Base-by-base conservation (phyloP, 2,329 filamentous ascomycete species). In the Cercospora sesami region DNA sequence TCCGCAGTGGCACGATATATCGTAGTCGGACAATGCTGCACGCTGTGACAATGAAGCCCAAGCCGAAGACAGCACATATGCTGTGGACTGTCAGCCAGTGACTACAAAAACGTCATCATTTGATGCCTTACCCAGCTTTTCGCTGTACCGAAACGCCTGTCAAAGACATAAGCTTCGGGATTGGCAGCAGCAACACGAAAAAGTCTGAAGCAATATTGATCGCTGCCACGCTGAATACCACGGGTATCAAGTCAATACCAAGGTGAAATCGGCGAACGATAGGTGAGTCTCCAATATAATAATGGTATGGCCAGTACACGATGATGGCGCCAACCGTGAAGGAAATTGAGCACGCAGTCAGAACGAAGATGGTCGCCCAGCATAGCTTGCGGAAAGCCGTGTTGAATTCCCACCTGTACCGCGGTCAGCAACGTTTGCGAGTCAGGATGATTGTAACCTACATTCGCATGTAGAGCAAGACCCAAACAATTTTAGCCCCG, bases 41-140 rank as follows among this genome's bases (percentile, higher is more conserved):
- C 7, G 57, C 69, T 23, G 69, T 69, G 5, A 66, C 68, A 3
- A 65, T 58, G 30, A 71, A 68, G 18, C 69, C 69, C 12, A 69
- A 58, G 7, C 66, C 18, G 14, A 71, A 69, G 21, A 67, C 30
- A 28, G 31, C 39, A 39, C 63, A 69, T 6, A 71, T 68, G 7
- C 66, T 68, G n/a, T 36, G 5, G 8, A 31, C 2, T 14, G 39
- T 51, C 39, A 51, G 39, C 4, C 10, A 31, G 14, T 23, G 5
- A 51, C 5, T 14, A 18, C 6, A 21, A 51, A 42, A 4, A 36
- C 23, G 21, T 28, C n/a, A 9, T 10, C 8, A 16, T 39, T 30
- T 26, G 18, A 8, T 16, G 30, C n/a, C 65, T 39, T 26, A 67
- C 65, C 68, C 57, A 18, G 33, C 57, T 39, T 64, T 62, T 21